phyloP scores from a whole-genome alignment of 257 asterid species.

The Haberlea rhodopensis region DNA sequence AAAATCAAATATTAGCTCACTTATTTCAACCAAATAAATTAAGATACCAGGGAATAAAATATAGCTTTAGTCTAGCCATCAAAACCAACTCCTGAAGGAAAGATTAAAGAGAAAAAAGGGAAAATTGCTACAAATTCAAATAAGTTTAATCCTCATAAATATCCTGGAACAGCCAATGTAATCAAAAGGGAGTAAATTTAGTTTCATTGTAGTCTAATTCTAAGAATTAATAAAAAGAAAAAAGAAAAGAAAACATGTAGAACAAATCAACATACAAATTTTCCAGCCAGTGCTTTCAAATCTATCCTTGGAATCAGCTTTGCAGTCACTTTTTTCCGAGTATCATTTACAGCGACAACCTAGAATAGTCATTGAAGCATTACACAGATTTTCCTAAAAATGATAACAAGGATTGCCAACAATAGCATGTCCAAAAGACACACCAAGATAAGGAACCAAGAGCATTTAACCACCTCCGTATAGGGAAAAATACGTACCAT shows the following conservation, averaged over 20 bases:
- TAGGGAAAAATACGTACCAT: constrained; percentile 45
- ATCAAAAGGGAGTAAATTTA: background rate
- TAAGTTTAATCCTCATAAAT: constrained; percentile 1
- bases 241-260: background rate
- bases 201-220: background rate
- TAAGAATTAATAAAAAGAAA: background rate
- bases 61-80: constrained; percentile 2
- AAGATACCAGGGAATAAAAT: background rate
- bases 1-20: background rate
- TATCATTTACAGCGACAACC: constrained; percentile 71
- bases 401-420: constrained; percentile 5
- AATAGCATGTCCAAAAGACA: constrained; percentile 1
- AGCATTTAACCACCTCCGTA: constrained; percentile 15
- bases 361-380: constrained; percentile 30
- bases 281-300: constrained; percentile 85
- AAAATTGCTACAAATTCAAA: background rate
- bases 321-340: constrained; percentile 69
- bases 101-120: constrained; percentile 5
- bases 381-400: constrained; percentile 8
- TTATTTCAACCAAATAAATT: constrained; percentile 18
- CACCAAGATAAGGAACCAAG: constrained; percentile 16
- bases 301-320: constrained; percentile 92
- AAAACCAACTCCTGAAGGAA: constrained; percentile 6
- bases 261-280: constrained; percentile 57
- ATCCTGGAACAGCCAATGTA: constrained; percentile 19